These are phyloP conservation scores for Phytophthora hibernalis DNA, from an alignment of 352 stramenopile species.

Conservation along the genomic window DNA sequence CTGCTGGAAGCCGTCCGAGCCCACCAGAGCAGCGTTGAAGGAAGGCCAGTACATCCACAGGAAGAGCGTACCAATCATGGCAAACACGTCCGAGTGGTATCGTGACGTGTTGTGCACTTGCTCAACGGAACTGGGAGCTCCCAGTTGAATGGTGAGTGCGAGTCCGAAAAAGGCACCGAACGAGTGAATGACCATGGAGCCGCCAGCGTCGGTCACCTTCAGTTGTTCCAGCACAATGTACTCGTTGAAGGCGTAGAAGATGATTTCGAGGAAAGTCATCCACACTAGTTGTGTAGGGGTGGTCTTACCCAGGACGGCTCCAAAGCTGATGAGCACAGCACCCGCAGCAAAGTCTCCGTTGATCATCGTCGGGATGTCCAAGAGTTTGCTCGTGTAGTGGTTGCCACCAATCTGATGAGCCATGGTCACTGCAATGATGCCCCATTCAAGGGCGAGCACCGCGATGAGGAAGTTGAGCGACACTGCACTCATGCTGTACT, in stretches of 20 bases:
- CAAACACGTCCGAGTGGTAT: conserved; percentile 77
- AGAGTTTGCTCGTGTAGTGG: conserved; percentile 53
- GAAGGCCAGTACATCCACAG: conserved; percentile 91
- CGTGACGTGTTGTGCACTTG: conserved; percentile 68
- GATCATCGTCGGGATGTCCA: conserved; percentile 72
- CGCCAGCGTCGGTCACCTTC: conserved; percentile 75
- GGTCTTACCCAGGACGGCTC: conserved; percentile 76
- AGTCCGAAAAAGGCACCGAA: conserved; percentile 88
- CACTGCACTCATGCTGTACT: conserved; percentile 82
- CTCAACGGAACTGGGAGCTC: conserved; percentile 43
- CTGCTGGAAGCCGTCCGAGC: conserved; percentile 63
- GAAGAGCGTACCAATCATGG: conserved; percentile 88
- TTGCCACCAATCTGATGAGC: conserved; percentile 58
- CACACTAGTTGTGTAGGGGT: conserved; percentile 79
- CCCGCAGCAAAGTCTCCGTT: conserved; percentile 84
- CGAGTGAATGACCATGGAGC: conserved; percentile 87
- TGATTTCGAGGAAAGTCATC: conserved; percentile 79
- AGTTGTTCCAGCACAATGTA: conserved; percentile 66
- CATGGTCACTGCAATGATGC: conserved; percentile 73
- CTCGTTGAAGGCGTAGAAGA: conserved; percentile 87
- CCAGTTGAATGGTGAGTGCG: conserved; percentile 65
- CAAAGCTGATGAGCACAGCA: conserved; percentile 83
- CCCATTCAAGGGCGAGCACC: conserved; percentile 72
- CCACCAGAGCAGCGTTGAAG: conserved; percentile 83
- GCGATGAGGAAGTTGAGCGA: conserved; percentile 83